Conservation (phyloP, 192 early-diverging fungal genomes). For the Backusella circina region DNA sequence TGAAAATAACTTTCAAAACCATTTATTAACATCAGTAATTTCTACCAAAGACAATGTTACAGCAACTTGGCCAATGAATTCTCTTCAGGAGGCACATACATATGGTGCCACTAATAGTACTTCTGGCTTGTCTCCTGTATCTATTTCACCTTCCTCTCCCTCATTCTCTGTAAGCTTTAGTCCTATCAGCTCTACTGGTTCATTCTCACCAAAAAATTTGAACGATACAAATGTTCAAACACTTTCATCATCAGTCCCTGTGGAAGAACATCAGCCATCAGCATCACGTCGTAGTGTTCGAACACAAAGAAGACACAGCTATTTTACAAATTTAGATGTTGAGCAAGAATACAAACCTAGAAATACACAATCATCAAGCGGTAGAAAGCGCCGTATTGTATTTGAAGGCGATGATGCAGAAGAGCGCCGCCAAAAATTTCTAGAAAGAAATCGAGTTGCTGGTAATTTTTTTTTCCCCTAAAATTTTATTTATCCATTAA, state of each 20-base stretch:
- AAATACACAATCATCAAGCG: background rate
- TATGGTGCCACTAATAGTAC: background rate
- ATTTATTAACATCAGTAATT: background rate
- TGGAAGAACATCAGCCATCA: background rate
- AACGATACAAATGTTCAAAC: background rate
- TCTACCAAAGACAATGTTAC: background rate
- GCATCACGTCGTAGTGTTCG: background rate
- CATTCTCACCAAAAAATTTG: background rate
- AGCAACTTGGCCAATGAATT: background rate
- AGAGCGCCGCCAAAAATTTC: conserved; percentile 19
- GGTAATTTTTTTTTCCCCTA: background rate
- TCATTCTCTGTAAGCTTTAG: background rate
- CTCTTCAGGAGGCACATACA: background rate
- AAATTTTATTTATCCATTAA: background rate
- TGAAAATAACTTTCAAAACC: conserved; percentile 5
- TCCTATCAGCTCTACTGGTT: background rate
- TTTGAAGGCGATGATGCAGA: conserved; percentile 26
- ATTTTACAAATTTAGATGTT: background rate
- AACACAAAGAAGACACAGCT: background rate
- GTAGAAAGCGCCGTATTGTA: conserved; percentile 17
- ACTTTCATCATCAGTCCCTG: background rate
- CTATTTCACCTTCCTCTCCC: background rate
- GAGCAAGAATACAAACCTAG: background rate
- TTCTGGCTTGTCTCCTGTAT: background rate
- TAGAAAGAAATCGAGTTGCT: conserved; percentile 28